Conservation (phyloP, 1,139 yeast species). For the Meyerozyma carpophila region DNA sequence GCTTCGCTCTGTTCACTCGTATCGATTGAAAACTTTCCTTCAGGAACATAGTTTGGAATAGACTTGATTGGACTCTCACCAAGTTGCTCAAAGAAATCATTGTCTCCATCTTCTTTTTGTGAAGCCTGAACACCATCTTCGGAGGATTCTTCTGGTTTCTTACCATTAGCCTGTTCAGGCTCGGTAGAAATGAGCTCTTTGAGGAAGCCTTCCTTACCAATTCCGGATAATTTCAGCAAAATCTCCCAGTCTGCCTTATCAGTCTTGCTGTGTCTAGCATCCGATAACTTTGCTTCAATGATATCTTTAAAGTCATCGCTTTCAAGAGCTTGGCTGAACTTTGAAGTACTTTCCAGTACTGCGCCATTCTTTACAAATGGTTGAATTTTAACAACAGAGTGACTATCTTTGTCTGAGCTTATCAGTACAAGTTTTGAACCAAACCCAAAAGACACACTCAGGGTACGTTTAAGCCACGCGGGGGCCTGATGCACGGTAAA, state of each 20-base stretch:
- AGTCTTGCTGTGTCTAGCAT: constrained; percentile 30
- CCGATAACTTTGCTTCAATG: constrained; percentile 46
- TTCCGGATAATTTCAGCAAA: constrained; percentile 49
- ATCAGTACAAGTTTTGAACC: constrained; percentile 83
- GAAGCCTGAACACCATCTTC: constrained; percentile 19
- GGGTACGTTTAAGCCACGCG: constrained; percentile 75
- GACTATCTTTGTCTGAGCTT: constrained; percentile 32
- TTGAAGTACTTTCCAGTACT: constrained; percentile 37
- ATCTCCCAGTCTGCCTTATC: constrained; percentile 76
- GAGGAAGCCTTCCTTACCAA: constrained; percentile 42
- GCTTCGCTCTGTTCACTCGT: constrained; percentile 17
- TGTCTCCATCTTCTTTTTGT: constrained; percentile 14
- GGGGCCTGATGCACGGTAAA: constrained; percentile 79
- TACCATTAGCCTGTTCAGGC: constrained; percentile 7
- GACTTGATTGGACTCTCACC: constrained; percentile 21
- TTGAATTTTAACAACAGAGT: constrained; percentile 44
- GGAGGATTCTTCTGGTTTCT: constrained; percentile 8
- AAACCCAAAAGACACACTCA: constrained; percentile 80
- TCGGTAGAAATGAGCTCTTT: constrained; percentile 19
- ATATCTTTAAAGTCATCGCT: constrained; percentile 49
- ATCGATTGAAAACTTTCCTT: constrained; percentile 40
- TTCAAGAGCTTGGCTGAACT: constrained; percentile 55
- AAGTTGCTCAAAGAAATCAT: constrained; percentile 40
- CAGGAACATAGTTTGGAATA: constrained; percentile 28
- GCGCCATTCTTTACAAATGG: constrained; percentile 40